Base-by-base conservation (phyloP, 805 yeast genomes). In the Ogataea zsoltii region DNA sequence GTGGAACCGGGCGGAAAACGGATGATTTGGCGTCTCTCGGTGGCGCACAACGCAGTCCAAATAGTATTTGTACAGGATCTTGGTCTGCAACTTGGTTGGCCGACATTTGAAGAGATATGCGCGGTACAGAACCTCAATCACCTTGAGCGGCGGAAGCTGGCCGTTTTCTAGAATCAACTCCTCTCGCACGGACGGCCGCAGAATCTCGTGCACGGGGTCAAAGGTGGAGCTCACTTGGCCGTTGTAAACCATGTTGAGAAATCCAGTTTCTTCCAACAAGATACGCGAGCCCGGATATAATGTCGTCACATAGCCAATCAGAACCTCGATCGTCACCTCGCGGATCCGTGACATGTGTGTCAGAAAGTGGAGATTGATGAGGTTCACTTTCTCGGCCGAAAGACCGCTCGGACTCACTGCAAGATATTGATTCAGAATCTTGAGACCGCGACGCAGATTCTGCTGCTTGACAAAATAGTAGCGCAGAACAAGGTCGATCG, bases 1-100 rank as follows among this genome's bases (percentile, higher is more conserved):
- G 42, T 56, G 61, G 35, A 39, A 23, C 4, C 30, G 23, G 32
- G 37, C 30, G 18, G 49, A 38, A 41, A 56, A 56, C 29, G 60
- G 60, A 41, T 57, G 60, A 30, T 32, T 34, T 26, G 29, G 12
- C 10, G n/a, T 39, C 16, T 31, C 12, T 16, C 25, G 6, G 31
- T 43, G 33, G 3, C 19, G 7, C 16, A 11, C 6, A 12, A 37
- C 29, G 6, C 12, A 9, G 14, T 42, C 47, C 12, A 45, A 16
- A 29, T 48, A 50, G 25, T 16, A 29, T 5, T 41, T 42, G 33
- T 48, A 50, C 7, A 50, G 33, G n/a, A 44, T 17, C 21, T 28
- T 33, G 13, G 48, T 48, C 33, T 42, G 46, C 12, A 45, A 25
- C 26, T 50, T 53, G 13, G 52, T 33, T 1, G 51, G 57, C 12